Conservation (phyloP, 2,329 filamentous ascomycete genomes). For the Endothia cerciana region DNA sequence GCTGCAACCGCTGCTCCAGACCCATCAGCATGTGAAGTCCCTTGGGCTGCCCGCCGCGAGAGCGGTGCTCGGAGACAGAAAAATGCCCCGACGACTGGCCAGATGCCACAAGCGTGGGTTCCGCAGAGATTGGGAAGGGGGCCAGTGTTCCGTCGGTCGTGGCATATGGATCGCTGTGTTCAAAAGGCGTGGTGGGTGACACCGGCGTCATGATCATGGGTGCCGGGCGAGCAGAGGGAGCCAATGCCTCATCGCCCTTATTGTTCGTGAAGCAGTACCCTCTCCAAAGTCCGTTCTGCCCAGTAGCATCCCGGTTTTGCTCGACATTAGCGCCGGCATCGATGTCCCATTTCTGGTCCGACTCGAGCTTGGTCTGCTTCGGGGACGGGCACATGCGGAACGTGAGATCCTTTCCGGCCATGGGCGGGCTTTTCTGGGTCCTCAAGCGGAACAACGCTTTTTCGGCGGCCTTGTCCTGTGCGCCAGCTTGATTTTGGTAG, state of each 20-base stretch:
- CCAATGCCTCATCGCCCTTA: slow-evolving; percentile 42
- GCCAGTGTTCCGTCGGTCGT: slow-evolving; percentile 42
- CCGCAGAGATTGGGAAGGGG: slow-evolving; percentile 44
- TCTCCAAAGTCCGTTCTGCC: slow-evolving; percentile 72
- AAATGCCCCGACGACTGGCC: slow-evolving; percentile 4
- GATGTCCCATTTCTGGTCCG: slow-evolving; percentile 66
- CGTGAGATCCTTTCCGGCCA: slow-evolving; percentile 80
- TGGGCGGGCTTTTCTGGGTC: slow-evolving; percentile 67
- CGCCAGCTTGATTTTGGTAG: slow-evolving; percentile 38
- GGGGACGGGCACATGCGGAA: slow-evolving; percentile 86
- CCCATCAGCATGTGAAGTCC: slow-evolving; percentile 54
- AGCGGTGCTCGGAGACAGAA: slow-evolving; percentile 24
- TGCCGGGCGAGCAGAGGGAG: slow-evolving; percentile 49
- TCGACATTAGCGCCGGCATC: slow-evolving; percentile 51
- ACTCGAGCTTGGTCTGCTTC: slow-evolving; percentile 81
- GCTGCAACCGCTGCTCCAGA: slow-evolving; percentile 55
- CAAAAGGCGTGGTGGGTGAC: slow-evolving; percentile 43
- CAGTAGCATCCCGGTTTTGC: slow-evolving; percentile 59
- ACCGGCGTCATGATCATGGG: slow-evolving; percentile 55
- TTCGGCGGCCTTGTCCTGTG: slow-evolving; percentile 52
- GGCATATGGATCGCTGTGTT: slow-evolving; percentile 45
- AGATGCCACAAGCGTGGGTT: slow-evolving; percentile 37
- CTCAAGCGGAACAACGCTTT: slow-evolving; percentile 54
- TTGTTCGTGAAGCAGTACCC: slow-evolving; percentile 64
- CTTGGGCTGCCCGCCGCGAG: slow-evolving; percentile 40